Evolutionary conservation across 805 yeast genomes (phyloP).

Genomic region (Saccharomyces kudriavzevii): DNA sequence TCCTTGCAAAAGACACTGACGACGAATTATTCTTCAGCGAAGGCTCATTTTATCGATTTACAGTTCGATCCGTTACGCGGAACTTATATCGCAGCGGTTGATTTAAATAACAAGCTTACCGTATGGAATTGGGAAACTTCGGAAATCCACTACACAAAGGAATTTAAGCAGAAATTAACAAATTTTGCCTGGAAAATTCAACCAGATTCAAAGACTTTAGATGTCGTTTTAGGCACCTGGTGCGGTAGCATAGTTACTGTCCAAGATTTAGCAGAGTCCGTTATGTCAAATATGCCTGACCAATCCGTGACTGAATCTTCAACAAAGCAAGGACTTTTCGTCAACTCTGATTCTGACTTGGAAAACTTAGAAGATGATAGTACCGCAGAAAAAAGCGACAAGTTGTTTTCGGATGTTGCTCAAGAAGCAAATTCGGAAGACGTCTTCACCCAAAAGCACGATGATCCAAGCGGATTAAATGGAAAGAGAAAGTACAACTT

Average conservation of each 20-base stretch:
- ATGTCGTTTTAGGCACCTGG: constrained; percentile 31
- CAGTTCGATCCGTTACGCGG: constrained; percentile 54
- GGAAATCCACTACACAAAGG: constrained; percentile 29
- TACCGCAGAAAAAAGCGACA: constrained; percentile 20
- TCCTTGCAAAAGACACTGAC: constrained; percentile 20
- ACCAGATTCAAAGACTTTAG: constrained; percentile 15
- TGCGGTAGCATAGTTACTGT: constrained; percentile 35
- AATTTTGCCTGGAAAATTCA: constrained; percentile 32
- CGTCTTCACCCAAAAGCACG: constrained; percentile 21
- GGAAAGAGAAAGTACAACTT: constrained; percentile 25
- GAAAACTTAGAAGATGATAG: constrained; percentile 19
- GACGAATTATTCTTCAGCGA: constrained; percentile 6
- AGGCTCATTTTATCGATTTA: constrained; percentile 39
- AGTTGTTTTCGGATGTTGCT: constrained; percentile 5
- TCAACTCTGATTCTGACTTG: constrained; percentile 29
- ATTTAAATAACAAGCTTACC: constrained; percentile 41
- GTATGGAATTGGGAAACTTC: constrained; percentile 47
- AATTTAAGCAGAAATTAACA: constrained; percentile 22
- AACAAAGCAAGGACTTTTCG: constrained; percentile 19
- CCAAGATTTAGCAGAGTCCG: constrained; percentile 19
- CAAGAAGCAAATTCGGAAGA: constrained; percentile 13
- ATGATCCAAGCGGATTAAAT: constrained; percentile 7
- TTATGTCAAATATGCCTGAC: neutral
- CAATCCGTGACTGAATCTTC: neutral
- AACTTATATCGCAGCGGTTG: constrained; percentile 49